These are phyloP conservation scores for Kalmusia sp. DNA, from an alignment of 2,329 filamentous ascomycete species.

Conservation along the genomic window DNA sequence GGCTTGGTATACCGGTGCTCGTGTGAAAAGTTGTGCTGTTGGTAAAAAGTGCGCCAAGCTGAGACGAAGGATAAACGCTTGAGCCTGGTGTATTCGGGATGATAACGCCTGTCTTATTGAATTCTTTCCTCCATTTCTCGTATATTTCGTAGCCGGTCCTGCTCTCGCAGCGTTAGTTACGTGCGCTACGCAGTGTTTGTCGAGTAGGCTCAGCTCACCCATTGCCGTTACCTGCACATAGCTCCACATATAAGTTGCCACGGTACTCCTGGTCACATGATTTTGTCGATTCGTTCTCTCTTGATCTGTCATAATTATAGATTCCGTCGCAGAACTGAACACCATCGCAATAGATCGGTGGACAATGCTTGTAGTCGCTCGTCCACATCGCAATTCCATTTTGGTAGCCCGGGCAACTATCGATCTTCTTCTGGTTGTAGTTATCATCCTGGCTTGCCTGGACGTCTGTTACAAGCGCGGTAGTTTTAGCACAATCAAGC, in stretches of 20 bases:
- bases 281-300: not conserved
- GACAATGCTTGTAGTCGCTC: slow-evolving; percentile 1
- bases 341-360: slow-evolving; percentile 14
- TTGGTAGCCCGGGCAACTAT: slow-evolving; percentile 10
- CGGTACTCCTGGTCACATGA: slow-evolving; percentile 2
- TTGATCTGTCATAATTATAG: slow-evolving; percentile 10
- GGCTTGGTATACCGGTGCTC: not conserved
- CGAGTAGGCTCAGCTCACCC: not conserved
- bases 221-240: slow-evolving; percentile 11
- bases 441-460: not conserved
- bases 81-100: not conserved
- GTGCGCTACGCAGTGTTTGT: not conserved
- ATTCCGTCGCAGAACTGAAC: slow-evolving; percentile 5
- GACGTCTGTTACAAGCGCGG: not conserved
- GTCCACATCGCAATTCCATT: slow-evolving; percentile 7
- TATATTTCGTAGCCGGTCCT: not conserved
- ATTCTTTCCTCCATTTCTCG: not conserved
- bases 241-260: slow-evolving; percentile 6
- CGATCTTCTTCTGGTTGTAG: slow-evolving; percentile 3
- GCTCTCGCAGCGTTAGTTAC: not conserved
- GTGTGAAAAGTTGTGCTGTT: not conserved
- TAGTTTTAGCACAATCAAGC: slow-evolving; percentile 15
- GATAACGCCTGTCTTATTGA: not conserved
- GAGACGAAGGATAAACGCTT: not conserved
- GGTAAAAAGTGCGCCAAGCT: not conserved